Percentiles rank a stretch among this genome's conserved stretches.
Evolutionary conservation across 441 rosid species (phyloP).

Genomic region (Populus hybrid): DNA sequence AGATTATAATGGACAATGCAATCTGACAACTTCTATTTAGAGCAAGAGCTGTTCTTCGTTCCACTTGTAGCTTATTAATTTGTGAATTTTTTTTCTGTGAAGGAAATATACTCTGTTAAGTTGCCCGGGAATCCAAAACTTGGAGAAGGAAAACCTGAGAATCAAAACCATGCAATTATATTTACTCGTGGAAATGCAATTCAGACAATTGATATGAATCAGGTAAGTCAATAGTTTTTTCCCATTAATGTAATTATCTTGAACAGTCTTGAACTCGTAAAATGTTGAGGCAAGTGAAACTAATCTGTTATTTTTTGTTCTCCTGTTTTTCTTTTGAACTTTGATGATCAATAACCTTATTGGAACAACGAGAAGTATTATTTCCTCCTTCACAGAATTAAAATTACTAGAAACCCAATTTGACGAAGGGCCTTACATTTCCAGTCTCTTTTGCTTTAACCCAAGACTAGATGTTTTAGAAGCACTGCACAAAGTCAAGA

Average conservation of each 20-base stretch:
- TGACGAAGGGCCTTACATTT: no score
- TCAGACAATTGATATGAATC: conserved; percentile 99
- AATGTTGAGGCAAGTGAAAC: neutral
- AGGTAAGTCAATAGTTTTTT: conserved; percentile 43
- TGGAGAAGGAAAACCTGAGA: conserved; percentile 99
- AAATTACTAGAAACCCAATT: no score
- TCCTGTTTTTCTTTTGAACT: neutral
- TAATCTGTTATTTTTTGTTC: no score
- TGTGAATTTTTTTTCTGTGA: conserved; percentile 20
- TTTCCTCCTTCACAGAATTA: no score
- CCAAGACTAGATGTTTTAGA: no score
- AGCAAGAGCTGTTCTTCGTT: neutral
- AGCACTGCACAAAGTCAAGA: no score
- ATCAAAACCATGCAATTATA: conserved; percentile 96
- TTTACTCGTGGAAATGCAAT: conserved; percentile 98
- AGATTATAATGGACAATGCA: no score
- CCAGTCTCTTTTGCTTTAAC: no score
- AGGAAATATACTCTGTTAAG: conserved; percentile 94
- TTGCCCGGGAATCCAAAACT: conserved; percentile 98
- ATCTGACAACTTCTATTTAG: no score
- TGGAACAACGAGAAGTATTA: no score
- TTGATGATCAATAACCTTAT: no score
- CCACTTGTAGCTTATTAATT: neutral
- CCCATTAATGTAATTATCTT: neutral
- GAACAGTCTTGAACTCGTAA: neutral